Percentiles rank a stretch among this genome's conserved stretches.
phyloP scores from a whole-genome alignment of 345 rosid genomes.

The Salix brachista region DNA sequence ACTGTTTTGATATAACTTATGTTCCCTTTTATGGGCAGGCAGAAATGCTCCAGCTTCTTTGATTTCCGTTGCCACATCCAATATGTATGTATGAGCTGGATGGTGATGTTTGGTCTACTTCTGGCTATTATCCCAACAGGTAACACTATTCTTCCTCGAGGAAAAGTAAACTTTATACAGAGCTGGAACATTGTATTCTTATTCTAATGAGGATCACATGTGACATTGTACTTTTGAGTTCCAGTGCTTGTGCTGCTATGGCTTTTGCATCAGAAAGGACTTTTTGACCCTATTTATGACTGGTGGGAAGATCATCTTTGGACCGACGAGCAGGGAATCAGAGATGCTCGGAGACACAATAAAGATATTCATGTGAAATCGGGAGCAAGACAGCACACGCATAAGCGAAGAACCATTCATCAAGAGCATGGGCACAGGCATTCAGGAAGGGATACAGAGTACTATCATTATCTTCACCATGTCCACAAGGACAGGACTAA shows the following conservation, averaged over 20 bases:
- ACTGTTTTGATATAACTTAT: not conserved
- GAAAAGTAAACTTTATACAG: not conserved
- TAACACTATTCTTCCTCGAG: conserved; percentile 20
- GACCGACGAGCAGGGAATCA: conserved; percentile 18
- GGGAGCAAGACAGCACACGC: conserved; percentile 41
- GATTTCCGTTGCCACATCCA: conserved; percentile 90
- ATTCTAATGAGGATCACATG: not conserved
- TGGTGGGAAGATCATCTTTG: conserved; percentile 74
- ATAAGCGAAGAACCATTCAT: conserved; percentile 33
- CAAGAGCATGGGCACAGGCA: conserved; percentile 39
- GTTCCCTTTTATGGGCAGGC: conserved; percentile 37
- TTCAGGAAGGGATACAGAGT: conserved; percentile 26
- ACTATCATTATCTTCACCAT: conserved; percentile 24
- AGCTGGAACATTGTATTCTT: not conserved
- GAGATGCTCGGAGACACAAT: conserved; percentile 22
- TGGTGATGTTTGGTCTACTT: conserved; percentile 68
- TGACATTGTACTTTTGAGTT: conserved; percentile 10
- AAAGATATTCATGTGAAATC: conserved; percentile 22
- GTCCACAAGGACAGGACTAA: conserved; percentile 28
- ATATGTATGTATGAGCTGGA: conserved; percentile 86
- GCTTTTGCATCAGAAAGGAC: conserved; percentile 88
- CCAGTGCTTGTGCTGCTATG: conserved; percentile 71
- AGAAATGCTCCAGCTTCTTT: conserved; percentile 72
- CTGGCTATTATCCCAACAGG: conserved; percentile 72
- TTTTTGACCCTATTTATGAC: conserved; percentile 73